Evolutionary conservation across 78 protist species (phyloP), one percentile per base, ranked within the genome.

Genomic region (slime mould (Dictyostelium discoideum)): DNA sequence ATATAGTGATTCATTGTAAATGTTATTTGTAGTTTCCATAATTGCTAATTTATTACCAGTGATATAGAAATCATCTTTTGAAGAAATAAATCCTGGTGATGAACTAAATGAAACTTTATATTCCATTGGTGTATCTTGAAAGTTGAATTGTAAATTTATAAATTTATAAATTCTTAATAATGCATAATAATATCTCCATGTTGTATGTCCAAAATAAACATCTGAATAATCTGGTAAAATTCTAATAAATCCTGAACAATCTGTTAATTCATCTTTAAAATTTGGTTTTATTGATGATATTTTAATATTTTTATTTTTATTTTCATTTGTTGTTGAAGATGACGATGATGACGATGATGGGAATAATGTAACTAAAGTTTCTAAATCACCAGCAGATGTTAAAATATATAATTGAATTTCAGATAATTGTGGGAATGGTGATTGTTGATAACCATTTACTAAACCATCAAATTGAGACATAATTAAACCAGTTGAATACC

Each of bases 11-110:
- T 76, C 69, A 74, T 97, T 97, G 76, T 48, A 87, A 42, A 93
- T 40, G 11, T 44, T 40, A 40, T 92, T 63, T 39, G 98, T 97
- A 1, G 97, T 96, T 73, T 95, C 96, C 84, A 78, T 78, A 32
- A 93, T 63, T 8, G 92, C 85, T 50, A 93, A 26, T 29, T 72
- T n/a, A 40, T 72, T 37, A 29, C 92, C 92, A 4, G 85, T 86
- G 2, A 86, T 50, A 74, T 86, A 86, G 32, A 86, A 86, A 57
- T 86, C 81, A 50, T 86, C 92, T 44, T 86, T 86, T 42, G 76
- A 48, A 5, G 74, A 48, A 3, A 86, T 32, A 42, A 86, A 86
- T 7, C 92, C 92, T 37, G 92, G 92, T 9, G 69, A 42, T 0
- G 76, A 46, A 9, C 76, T 48, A 67, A 86, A 86, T 2, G 67